Conservation (phyloP, 371 early-diverging fungal genomes). For the Mucor indicus region DNA sequence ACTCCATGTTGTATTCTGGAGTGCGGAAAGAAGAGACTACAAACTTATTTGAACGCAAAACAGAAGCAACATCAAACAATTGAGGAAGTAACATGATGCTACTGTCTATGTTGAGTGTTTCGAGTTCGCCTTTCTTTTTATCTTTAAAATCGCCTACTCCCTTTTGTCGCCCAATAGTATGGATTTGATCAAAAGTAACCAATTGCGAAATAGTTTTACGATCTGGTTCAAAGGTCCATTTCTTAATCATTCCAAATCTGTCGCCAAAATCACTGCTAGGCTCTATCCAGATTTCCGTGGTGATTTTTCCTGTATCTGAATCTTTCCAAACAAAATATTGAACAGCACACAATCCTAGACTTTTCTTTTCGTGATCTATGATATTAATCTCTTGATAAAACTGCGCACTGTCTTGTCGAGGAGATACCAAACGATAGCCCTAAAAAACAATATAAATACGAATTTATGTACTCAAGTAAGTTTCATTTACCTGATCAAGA, state of each 20-base stretch:
- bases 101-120: slow-evolving; percentile 4
- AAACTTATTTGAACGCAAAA: slow-evolving; percentile 46
- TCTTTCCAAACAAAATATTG: slow-evolving; percentile 74
- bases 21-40: slow-evolving; percentile 41
- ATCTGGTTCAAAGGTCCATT: slow-evolving; percentile 58
- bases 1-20: slow-evolving; percentile 25
- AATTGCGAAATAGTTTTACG: slow-evolving; percentile 60
- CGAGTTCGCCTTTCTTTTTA: slow-evolving; percentile 2
- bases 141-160: slow-evolving; percentile 30
- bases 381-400: slow-evolving; percentile 65
- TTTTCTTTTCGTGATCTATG: slow-evolving; percentile 5
- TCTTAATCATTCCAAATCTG: slow-evolving; percentile 41
- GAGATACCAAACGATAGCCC: slow-evolving; percentile 52
- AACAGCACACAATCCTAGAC: slow-evolving; percentile 44
- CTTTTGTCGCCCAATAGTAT: slow-evolving; percentile 54
- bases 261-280: slow-evolving; percentile 45
- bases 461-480: too few species aligned
- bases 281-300: slow-evolving; percentile 80
- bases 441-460: background rate
- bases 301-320: slow-evolving; percentile 50
- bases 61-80: slow-evolving; percentile 44
- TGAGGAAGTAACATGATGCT: slow-evolving; percentile 37
- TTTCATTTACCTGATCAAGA: slow-evolving; percentile 65
- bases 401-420: slow-evolving; percentile 56
- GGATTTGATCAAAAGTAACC: slow-evolving; percentile 76